phyloP scores from a whole-genome alignment of 805 yeast genomes.

The Diddensiella transvaalensis region DNA sequence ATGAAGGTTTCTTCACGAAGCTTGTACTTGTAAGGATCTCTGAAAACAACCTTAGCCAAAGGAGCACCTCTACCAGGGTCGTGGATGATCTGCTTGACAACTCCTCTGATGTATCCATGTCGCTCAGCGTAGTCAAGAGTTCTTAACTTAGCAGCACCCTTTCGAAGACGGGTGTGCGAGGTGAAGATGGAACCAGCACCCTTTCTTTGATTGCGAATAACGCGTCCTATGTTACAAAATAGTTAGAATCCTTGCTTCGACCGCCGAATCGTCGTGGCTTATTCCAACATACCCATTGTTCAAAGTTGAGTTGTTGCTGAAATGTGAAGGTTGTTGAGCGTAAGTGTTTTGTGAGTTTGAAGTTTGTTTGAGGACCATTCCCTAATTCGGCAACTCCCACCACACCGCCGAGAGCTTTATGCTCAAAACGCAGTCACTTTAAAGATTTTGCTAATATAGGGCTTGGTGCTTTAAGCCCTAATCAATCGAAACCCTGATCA shows the following conservation, averaged over 20 bases:
- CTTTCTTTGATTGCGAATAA: constrained; percentile 99
- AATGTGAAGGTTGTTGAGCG: constrained; percentile 3
- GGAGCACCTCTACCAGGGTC: constrained; percentile 99
- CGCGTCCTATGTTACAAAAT: constrained; percentile 56
- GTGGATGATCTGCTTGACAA: constrained; percentile 97
- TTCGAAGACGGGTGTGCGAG: constrained; percentile 99
- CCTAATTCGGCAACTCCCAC: constrained; percentile 2
- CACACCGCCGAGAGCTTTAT: background rate
- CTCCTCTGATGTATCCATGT: constrained; percentile 99
- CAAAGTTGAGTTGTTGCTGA: constrained; percentile 7
- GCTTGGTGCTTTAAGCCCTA: background rate
- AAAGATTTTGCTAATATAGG: background rate
- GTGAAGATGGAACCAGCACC: constrained; percentile 99
- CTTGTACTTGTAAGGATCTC: constrained; percentile 99
- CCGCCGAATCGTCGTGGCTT: background rate
- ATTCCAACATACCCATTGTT: constrained; percentile 15
- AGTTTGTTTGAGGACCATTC: background rate
- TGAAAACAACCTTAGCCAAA: constrained; percentile 96
- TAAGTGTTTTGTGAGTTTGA: background rate
- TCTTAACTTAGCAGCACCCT: constrained; percentile 99
- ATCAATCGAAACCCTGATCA: background rate
- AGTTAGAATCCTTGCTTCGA: constrained; percentile 7
- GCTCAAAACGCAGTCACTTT: constrained; percentile 1
- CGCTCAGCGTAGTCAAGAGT: constrained; percentile 98
- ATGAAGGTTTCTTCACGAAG: constrained; percentile 97